Base-by-base conservation (phyloP, 495 filamentous ascomycete genomes). In the Pseudomonodictys pantanalensis region DNA sequence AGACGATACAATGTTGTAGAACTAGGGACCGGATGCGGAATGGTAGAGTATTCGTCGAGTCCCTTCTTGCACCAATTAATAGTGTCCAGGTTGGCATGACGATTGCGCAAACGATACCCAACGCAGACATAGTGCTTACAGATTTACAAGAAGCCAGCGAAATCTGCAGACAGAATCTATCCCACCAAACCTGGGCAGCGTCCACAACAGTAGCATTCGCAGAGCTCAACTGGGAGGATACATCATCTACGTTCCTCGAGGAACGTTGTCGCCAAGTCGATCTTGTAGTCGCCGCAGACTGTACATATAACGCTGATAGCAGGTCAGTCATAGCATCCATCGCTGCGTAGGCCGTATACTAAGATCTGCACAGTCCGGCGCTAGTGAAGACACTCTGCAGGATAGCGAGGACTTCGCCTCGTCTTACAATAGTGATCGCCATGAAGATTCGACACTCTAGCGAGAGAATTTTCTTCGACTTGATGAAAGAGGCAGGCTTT, bases 281-380 rank as follows among this genome's bases (percentile, higher is more conserved):
- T 69, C 65, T 97, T 29, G 77, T 97, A 22, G 70, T 95, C 4
- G 78, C 95, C 1, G 89, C 91, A 17, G 93, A 98, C 68, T 97
- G 93, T 76, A 98, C 91, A 10, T 98, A 98, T 75, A 98, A 97
- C 70, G 78, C 83, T 29, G 90, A 93, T 69, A 89, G 84, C 42
- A 75, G 59, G 59, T 62, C 2, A 46, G 47, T 42, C n/a, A n/a
- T n/a, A n/a, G n/a, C n/a, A 29, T 33, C 5, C 15, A 6, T 7
- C 32, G 17, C 32, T 56, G 5, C 29, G 2, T 9, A 28, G 1
- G 18, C 22, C 15, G 3, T 20, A 33, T n/a, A 51, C 45, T 33
- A 24, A 38, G 5, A 3, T 2, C 15, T 56, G 1, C 24, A 2
- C 59, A 64, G 91, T 32, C 87, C 87, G 15, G 79, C 83, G 9